These are phyloP conservation scores for Diaporthe sp. DNA, from an alignment of 2,329 filamentous ascomycete genomes.

Conservation along the genomic window DNA sequence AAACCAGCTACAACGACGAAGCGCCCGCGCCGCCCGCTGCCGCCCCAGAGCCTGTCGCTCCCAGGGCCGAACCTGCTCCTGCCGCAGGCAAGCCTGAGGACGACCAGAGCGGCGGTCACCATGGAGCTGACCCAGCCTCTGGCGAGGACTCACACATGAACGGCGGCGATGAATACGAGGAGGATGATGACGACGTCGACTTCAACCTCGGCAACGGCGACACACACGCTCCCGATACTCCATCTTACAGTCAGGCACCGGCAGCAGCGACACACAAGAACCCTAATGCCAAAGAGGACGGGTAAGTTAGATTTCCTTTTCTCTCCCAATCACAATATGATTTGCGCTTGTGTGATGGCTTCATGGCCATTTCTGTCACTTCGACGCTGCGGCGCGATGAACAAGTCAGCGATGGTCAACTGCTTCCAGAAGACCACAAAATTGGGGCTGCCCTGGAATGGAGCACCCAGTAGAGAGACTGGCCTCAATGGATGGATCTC, in stretches of 20 bases:
- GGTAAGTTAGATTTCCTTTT: constrained; percentile 72
- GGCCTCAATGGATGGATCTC: neutral
- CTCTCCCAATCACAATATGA: neutral
- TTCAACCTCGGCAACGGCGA: constrained; percentile 62
- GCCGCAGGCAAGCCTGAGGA: constrained; percentile 45
- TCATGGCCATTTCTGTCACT: neutral
- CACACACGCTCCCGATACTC: constrained; percentile 44
- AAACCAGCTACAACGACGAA: constrained; percentile 73
- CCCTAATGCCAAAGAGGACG: constrained; percentile 88
- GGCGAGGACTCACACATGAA: constrained; percentile 56
- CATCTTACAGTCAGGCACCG: constrained; percentile 45
- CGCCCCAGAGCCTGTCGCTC: constrained; percentile 42
- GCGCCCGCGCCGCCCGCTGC: constrained; percentile 57
- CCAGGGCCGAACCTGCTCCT: constrained; percentile 46
- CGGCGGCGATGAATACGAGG: constrained; percentile 52
- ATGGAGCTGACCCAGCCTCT: neutral
- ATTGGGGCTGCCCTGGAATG: neutral
- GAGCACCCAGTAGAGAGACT: neutral
- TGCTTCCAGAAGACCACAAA: neutral
- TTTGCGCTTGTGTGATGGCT: constrained; percentile 29
- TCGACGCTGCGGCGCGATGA: neutral
- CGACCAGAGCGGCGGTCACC: constrained; percentile 41
- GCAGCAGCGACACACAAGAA: constrained; percentile 54
- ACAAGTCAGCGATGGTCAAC: neutral
- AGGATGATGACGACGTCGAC: constrained; percentile 67